phyloP scores from a whole-genome alignment of 768 basidiomycete species.

The Tephrocybe rancida region DNA sequence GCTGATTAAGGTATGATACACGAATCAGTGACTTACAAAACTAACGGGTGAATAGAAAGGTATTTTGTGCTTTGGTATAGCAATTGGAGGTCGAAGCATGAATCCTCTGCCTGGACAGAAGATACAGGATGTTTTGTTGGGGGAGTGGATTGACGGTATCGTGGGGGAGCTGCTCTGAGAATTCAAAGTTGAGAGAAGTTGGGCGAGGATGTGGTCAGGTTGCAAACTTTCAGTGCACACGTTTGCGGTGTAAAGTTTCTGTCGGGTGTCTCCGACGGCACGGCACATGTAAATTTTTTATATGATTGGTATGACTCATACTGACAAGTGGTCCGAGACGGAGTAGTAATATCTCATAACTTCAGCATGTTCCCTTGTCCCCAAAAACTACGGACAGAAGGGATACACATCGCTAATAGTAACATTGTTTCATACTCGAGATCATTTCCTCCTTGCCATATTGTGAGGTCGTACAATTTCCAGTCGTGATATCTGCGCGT shows the following conservation, averaged over 20 bases:
- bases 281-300: no score
- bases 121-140: constrained; percentile 40
- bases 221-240: constrained; percentile 20
- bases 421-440: constrained; percentile 33
- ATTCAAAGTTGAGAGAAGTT: background rate
- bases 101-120: constrained; percentile 82
- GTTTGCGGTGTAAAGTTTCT: constrained; percentile 17
- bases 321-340: no score
- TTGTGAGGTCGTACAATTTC: constrained; percentile 36
- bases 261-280: constrained; percentile 16
- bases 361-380: constrained; percentile 22
- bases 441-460: constrained; percentile 36
- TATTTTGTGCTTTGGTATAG: constrained; percentile 68
- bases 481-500: constrained; percentile 31
- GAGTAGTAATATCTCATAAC: background rate
- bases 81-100: constrained; percentile 91
- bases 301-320: no score
- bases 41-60: constrained; percentile 50
- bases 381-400: constrained; percentile 36
- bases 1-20: background rate
- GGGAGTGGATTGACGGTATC: constrained; percentile 61
- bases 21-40: constrained; percentile 42
- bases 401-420: constrained; percentile 32
- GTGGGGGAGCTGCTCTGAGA: constrained; percentile 44
- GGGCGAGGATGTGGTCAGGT: constrained; percentile 28